Conservation (phyloP, 192 early-diverging fungal species). For the Physocladia obscura region DNA sequence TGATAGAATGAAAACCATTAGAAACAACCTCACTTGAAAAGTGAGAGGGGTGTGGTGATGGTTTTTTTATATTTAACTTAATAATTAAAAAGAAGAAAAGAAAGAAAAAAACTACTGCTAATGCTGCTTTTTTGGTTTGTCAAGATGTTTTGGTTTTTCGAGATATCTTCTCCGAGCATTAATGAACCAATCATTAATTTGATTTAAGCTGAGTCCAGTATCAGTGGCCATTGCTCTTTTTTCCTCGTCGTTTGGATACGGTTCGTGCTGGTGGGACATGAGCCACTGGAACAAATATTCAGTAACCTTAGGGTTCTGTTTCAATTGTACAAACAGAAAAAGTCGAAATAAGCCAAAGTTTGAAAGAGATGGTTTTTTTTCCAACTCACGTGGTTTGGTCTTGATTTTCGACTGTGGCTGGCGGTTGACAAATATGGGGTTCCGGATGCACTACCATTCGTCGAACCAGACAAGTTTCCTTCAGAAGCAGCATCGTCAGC, state of each 20-base stretch:
- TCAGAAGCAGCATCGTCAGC: too few relatives aligned
- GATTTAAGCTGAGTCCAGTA: constrained; percentile 60
- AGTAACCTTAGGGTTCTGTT: constrained; percentile 28
- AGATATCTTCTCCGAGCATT: constrained; percentile 63
- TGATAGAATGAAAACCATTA: too few relatives aligned
- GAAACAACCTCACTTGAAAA: too few relatives aligned
- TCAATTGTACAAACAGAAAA: not conserved
- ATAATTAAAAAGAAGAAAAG: too few relatives aligned
- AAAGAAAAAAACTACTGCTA: too few relatives aligned
- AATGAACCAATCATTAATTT: constrained; percentile 79
- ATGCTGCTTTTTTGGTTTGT: too few relatives aligned
- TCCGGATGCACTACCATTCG: too few relatives aligned
- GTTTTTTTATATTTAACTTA: too few relatives aligned
- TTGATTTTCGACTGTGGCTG: not conserved
- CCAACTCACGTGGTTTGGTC: not conserved
- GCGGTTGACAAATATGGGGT: too few relatives aligned
- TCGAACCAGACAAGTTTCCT: too few relatives aligned
- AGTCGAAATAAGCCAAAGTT: not conserved
- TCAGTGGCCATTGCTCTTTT: constrained; percentile 53
- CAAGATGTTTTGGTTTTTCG: too few relatives aligned
- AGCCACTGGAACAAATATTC: constrained; percentile 66
- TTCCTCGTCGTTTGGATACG: constrained; percentile 69
- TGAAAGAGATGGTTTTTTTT: not conserved
- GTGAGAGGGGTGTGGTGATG: too few relatives aligned
- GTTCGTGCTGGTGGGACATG: constrained; percentile 59